A percentile compares a stretch with the other conserved stretches of the same genome.
These are phyloP conservation scores for Neurospora cerealis DNA, from an alignment of 495 filamentous ascomycete genomes.

Conservation along the genomic window DNA sequence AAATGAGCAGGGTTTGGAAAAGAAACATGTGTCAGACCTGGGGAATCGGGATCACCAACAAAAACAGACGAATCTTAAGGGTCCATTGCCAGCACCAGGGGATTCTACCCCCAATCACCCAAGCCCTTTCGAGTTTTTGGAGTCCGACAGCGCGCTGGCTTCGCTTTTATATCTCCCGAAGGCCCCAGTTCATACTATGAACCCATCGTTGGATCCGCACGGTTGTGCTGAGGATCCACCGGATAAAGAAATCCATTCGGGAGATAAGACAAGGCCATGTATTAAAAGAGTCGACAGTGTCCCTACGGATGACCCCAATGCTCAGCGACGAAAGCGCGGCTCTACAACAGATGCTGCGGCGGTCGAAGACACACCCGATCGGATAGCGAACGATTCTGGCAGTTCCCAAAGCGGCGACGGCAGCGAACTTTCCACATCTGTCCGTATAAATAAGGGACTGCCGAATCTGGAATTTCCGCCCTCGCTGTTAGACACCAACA, in stretches of 20 bases:
- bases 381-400: neutral
- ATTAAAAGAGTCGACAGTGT: neutral
- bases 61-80: neutral
- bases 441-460: neutral
- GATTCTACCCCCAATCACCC: neutral
- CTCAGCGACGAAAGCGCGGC: neutral
- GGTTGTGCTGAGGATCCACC: neutral
- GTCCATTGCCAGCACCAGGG: neutral
- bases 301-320: neutral
- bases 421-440: neutral
- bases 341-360: neutral
- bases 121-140: neutral
- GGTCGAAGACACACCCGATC: neutral
- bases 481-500: neutral
- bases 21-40: neutral
- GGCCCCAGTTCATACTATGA: neutral
- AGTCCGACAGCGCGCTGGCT: neutral
- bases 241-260: neutral
- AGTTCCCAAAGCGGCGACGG: neutral
- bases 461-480: neutral
- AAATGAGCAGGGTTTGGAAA: neutral
- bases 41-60: neutral
- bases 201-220: neutral
- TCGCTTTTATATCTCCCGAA: neutral
- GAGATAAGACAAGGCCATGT: neutral